A percentile compares a stretch with the other conserved stretches of the same genome.
phyloP scores from a whole-genome alignment of 2,329 filamentous ascomycete species.

The Trichoderma simmonsii region DNA sequence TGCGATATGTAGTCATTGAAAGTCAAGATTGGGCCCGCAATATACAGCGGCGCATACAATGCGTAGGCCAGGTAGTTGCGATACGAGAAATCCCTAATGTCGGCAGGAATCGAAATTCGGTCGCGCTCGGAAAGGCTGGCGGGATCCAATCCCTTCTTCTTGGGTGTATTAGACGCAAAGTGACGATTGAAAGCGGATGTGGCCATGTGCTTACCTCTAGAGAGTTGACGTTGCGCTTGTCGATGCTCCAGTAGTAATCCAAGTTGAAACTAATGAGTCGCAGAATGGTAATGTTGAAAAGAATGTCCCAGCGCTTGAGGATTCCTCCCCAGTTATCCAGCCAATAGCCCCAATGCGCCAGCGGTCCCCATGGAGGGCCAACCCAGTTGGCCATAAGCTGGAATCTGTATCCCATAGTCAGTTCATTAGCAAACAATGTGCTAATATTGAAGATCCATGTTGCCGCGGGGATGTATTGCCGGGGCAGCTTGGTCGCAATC shows the following conservation, averaged over 20 bases:
- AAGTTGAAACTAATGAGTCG: conserved; percentile 95
- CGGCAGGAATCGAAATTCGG: conserved; percentile 73
- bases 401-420: conserved; percentile 73
- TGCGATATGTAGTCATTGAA: conserved; percentile 98
- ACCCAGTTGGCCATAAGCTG: conserved; percentile 57
- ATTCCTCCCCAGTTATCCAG: conserved; percentile 79
- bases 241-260: conserved; percentile 90
- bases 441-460: conserved; percentile 91
- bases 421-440: conserved; percentile 85
- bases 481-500: conserved; percentile 70
- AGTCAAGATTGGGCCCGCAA: conserved; percentile 88
- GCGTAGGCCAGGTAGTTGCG: conserved; percentile 86
- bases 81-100: conserved; percentile 68
- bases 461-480: conserved; percentile 64
- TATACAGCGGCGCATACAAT: conserved; percentile 88
- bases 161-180: conserved; percentile 60
- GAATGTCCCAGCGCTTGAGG: conserved; percentile 90
- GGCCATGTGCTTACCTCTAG: conserved; percentile 67
- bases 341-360: conserved; percentile 63
- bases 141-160: conserved; percentile 97
- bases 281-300: conserved; percentile 94
- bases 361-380: conserved; percentile 38
- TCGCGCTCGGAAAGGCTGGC: conserved; percentile 84
- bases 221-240: conserved; percentile 59
- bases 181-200: not conserved